Conservation (phyloP, 768 basidiomycete genomes). For the Lactifluus hygrophoroides region DNA sequence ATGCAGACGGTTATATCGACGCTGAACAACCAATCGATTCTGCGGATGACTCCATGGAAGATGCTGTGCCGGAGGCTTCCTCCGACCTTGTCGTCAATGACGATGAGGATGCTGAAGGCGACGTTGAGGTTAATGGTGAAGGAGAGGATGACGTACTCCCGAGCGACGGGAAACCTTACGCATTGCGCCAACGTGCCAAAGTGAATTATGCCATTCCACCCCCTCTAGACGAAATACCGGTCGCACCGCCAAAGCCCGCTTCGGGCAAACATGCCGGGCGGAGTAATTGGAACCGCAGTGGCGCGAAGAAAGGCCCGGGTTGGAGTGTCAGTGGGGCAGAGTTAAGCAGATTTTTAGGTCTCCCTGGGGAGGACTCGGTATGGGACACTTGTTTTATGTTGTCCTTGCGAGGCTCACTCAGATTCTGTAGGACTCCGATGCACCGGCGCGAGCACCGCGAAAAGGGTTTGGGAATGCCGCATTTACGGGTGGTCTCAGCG, state of each 20-base stretch:
- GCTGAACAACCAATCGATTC: slow-evolving; percentile 12
- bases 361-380: slow-evolving; percentile 62
- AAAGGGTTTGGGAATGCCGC: slow-evolving; percentile 48
- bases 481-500: slow-evolving; percentile 41
- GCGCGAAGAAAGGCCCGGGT: slow-evolving; percentile 44
- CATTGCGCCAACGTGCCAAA: slow-evolving; percentile 51
- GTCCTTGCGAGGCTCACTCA: background rate
- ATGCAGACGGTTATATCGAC: slow-evolving; percentile 22
- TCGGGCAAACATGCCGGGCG: slow-evolving; percentile 25
- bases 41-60: slow-evolving; percentile 39
- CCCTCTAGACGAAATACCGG: slow-evolving; percentile 61
- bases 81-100: slow-evolving; percentile 32
- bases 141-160: slow-evolving; percentile 41
- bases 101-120: slow-evolving; percentile 30
- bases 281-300: slow-evolving; percentile 28
- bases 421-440: slow-evolving; percentile 57
- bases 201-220: slow-evolving; percentile 82
- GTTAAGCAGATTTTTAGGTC: slow-evolving; percentile 69
- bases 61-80: slow-evolving; percentile 50
- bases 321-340: slow-evolving; percentile 79
- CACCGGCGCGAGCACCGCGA: slow-evolving; percentile 55
- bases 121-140: slow-evolving; percentile 31
- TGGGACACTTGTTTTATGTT: slow-evolving; percentile 7
- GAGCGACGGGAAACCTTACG: slow-evolving; percentile 51
- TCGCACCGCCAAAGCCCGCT: slow-evolving; percentile 35